Conservation (phyloP, 192 early-diverging fungal genomes). For the Nowakowskiella sp. region DNA sequence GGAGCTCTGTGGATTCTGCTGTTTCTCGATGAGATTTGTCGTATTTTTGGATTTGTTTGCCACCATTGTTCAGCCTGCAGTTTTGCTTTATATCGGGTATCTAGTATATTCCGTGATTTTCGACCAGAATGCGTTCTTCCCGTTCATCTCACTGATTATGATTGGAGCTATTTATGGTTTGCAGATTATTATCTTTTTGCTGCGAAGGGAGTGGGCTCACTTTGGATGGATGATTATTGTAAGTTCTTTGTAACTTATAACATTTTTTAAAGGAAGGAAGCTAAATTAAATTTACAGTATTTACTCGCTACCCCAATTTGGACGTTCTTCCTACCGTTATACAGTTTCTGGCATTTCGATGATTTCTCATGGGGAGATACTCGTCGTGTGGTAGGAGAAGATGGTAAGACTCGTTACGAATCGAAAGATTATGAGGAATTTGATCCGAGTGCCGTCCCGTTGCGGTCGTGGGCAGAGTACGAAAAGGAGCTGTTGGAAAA, state of each 20-base stretch:
- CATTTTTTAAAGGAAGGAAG: too few relatives aligned
- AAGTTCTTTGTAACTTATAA: slow-evolving; percentile 1
- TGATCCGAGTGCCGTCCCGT: slow-evolving; percentile 70
- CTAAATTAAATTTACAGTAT: slow-evolving; percentile 49
- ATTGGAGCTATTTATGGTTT: slow-evolving; percentile 79
- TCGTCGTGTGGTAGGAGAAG: slow-evolving; percentile 83
- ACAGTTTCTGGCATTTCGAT: slow-evolving; percentile 98
- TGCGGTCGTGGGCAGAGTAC: slow-evolving; percentile 80
- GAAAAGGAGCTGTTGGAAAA: slow-evolving; percentile 44
- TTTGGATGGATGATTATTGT: slow-evolving; percentile 37
- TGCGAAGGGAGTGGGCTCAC: slow-evolving; percentile 56
- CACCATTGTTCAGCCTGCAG: slow-evolving; percentile 66
- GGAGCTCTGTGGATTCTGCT: slow-evolving; percentile 92
- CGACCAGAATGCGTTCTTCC: slow-evolving; percentile 40
- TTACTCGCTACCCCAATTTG: slow-evolving; percentile 87
- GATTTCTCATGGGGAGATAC: slow-evolving; percentile 99
- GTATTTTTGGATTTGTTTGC: slow-evolving; percentile 89
- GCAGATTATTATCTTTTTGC: slow-evolving; percentile 74
- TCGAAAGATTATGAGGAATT: slow-evolving; percentile 34
- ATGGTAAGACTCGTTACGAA: slow-evolving; percentile 33
- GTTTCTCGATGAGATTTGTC: slow-evolving; percentile 96
- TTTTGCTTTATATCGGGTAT: slow-evolving; percentile 51
- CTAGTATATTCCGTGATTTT: slow-evolving; percentile 65
- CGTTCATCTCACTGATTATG: slow-evolving; percentile 70
- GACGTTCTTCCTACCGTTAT: slow-evolving; percentile 84